These are phyloP conservation scores for Lachnellula occidentalis DNA, from an alignment of 2,329 filamentous ascomycete genomes.

Conservation along the genomic window DNA sequence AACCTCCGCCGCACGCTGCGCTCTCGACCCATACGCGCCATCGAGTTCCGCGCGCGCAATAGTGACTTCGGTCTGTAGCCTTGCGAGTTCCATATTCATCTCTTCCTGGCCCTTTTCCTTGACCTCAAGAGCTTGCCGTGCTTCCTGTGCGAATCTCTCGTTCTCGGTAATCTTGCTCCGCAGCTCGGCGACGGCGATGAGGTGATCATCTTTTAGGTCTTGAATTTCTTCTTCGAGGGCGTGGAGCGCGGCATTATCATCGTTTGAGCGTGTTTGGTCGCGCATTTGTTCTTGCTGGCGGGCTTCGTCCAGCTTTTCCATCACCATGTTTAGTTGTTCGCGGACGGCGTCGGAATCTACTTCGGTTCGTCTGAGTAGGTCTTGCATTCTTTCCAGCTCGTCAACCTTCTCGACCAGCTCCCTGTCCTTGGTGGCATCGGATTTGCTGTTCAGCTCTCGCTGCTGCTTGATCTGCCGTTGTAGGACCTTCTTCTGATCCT, in stretches of 20 bases:
- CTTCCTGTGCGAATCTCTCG: constrained; percentile 23
- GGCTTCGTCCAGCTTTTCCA: constrained; percentile 32
- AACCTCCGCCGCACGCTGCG: constrained; percentile 62
- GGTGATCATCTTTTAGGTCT: constrained; percentile 21
- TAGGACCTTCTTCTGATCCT: constrained; percentile 84
- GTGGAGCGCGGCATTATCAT: constrained; percentile 27
- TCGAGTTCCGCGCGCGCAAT: constrained; percentile 87
- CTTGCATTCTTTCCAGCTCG: constrained; percentile 44
- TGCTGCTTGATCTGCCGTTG: constrained; percentile 94
- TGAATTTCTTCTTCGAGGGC: constrained; percentile 17
- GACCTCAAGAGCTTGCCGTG: constrained; percentile 27
- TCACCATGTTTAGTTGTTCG: constrained; percentile 28
- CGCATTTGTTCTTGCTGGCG: constrained; percentile 21
- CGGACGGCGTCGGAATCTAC: constrained; percentile 29
- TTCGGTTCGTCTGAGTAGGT: constrained; percentile 31
- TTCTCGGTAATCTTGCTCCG: not conserved
- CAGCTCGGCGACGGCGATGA: constrained; percentile 10
- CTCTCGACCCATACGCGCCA: constrained; percentile 80
- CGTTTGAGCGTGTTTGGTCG: constrained; percentile 22
- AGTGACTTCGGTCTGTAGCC: constrained; percentile 74
- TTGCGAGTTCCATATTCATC: constrained; percentile 59
- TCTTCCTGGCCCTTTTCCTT: constrained; percentile 45
- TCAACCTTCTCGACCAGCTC: constrained; percentile 55
- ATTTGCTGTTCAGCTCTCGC: constrained; percentile 84
- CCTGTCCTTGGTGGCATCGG: constrained; percentile 64